phyloP scores from a whole-genome alignment of 495 filamentous ascomycete species.

The Cenococcum geophilum region DNA sequence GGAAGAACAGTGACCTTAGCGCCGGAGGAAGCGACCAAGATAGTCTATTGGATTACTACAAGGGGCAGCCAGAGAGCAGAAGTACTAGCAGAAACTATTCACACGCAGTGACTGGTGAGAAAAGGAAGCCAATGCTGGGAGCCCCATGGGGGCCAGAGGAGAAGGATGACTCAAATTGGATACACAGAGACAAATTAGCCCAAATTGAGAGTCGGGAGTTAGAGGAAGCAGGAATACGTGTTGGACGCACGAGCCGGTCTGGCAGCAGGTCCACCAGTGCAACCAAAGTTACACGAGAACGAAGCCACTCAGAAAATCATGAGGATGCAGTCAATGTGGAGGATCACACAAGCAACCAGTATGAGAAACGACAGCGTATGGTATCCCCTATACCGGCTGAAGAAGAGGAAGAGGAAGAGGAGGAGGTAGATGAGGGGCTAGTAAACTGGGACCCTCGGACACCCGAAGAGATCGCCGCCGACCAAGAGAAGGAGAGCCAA shows the following conservation, averaged over 20 bases:
- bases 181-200: slow-evolving; percentile 91
- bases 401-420: slow-evolving; percentile 23
- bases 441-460: slow-evolving; percentile 65
- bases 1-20: slow-evolving; percentile 46
- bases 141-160: slow-evolving; percentile 15
- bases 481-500: slow-evolving; percentile 46
- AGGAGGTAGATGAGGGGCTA: slow-evolving; percentile 38
- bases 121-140: slow-evolving; percentile 30
- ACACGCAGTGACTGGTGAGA: slow-evolving; percentile 36
- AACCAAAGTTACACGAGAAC: slow-evolving; percentile 1
- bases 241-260: slow-evolving; percentile 49
- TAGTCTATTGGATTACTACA: slow-evolving; percentile 52
- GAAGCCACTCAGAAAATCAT: slow-evolving; percentile 9
- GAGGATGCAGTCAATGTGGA: slow-evolving; percentile 16
- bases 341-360: slow-evolving; percentile 17
- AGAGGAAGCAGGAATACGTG: slow-evolving; percentile 80
- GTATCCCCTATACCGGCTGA: slow-evolving; percentile 44
- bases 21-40: slow-evolving; percentile 52
- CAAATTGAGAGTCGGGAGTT: slow-evolving; percentile 89
- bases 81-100: slow-evolving; percentile 30
- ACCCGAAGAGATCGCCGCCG: slow-evolving; percentile 73
- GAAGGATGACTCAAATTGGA: slow-evolving; percentile 72
- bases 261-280: slow-evolving; percentile 50
- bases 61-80: slow-evolving; percentile 38
- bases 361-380: slow-evolving; percentile 43